Evolutionary conservation across 1,284 basidiomycete species (phyloP).

Genomic region (Stygiomarasmius scandens): DNA sequence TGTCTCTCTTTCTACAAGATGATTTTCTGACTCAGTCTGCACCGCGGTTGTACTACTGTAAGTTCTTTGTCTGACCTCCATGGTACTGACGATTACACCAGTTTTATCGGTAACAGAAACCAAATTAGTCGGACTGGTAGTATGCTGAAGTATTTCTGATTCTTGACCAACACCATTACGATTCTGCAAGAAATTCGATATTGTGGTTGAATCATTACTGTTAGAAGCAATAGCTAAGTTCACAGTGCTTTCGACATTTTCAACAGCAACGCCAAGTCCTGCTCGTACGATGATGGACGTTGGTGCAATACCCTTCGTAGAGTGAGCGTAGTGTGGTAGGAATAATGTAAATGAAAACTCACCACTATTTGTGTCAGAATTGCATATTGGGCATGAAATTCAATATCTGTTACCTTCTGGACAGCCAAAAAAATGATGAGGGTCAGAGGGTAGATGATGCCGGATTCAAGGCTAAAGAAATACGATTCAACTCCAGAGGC

Average conservation of each 20-base stretch:
- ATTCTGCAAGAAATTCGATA: too few species aligned
- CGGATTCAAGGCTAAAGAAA: not conserved
- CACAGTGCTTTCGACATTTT: not conserved
- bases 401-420: not conserved
- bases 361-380: not conserved
- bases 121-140: too few species aligned
- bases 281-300: not conserved
- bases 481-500: not conserved
- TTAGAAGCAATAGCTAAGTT: too few species aligned
- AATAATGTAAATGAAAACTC: not conserved
- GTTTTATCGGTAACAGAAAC: too few species aligned
- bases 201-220: too few species aligned
- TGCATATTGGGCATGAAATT: not conserved
- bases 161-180: too few species aligned
- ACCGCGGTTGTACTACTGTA: too few species aligned
- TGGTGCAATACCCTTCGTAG: not conserved
- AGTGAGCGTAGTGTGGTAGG: not conserved
- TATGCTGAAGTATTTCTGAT: too few species aligned
- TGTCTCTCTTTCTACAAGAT: too few species aligned
- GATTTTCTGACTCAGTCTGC: too few species aligned
- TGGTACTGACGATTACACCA: too few species aligned
- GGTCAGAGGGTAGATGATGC: not conserved
- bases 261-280: not conserved
- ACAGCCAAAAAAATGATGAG: not conserved
- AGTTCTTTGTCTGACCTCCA: too few species aligned